These are phyloP conservation scores for Aspergillus bombycis DNA, from an alignment of 2,329 filamentous ascomycete species.

Conservation along the genomic window DNA sequence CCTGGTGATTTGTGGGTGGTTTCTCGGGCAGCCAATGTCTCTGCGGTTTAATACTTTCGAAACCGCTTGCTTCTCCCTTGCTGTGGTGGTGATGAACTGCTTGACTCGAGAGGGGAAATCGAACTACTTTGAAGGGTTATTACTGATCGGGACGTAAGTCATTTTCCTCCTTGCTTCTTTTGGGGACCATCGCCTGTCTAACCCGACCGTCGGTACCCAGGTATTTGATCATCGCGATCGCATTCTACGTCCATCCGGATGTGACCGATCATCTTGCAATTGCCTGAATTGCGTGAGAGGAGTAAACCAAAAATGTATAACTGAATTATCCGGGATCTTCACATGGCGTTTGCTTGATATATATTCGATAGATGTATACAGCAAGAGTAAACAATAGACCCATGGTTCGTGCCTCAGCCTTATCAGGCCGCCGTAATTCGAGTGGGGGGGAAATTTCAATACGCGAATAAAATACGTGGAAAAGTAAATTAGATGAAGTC, in stretches of 20 bases:
- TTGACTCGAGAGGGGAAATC: constrained; percentile 24
- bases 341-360: background rate
- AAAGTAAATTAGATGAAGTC: background rate
- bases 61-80: constrained; percentile 23
- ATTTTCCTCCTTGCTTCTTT: background rate
- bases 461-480: background rate
- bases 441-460: background rate
- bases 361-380: background rate
- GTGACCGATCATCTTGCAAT: background rate
- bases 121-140: constrained; percentile 24
- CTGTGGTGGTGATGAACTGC: constrained; percentile 26
- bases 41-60: constrained; percentile 24
- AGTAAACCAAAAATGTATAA: background rate
- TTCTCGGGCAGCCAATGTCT: constrained; percentile 54
- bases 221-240: constrained; percentile 24
- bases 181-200: background rate
- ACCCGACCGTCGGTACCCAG: constrained; percentile 6
- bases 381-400: background rate
- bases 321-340: too few species aligned
- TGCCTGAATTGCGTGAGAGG: background rate
- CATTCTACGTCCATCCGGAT: constrained; percentile 23
- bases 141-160: constrained; percentile 25
- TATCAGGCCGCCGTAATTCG: background rate
- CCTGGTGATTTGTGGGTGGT: constrained; percentile 60
- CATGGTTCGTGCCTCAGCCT: background rate